Evolutionary conservation across 768 basidiomycete species (phyloP), one percentile per base, ranked within the genome.

Genomic region (Pleurotus sapidus): DNA sequence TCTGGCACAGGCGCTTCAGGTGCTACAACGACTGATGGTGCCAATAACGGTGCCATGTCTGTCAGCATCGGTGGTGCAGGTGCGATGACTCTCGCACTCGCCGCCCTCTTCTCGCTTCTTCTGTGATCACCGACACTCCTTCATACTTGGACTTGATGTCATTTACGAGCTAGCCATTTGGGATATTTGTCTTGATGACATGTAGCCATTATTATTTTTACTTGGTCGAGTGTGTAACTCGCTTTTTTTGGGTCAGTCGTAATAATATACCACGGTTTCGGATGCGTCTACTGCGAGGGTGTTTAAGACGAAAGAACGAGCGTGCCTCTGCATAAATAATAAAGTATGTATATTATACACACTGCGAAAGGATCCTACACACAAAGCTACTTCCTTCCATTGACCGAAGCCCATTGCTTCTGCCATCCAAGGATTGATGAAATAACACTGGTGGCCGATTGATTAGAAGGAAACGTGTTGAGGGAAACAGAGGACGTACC

Each of bases 361-460:
- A 34, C 9, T 34, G 11, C 2, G 9, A 14, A 45, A 45, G 42
- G 6, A 45, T 15, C 9, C 30, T 34, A 34, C 30, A 11, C 30
- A 4, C 4, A 45, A 45, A 45, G 42, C 42, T 53, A 74, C 61
- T 75, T 77, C 64, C 79, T 81, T 40, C 71, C 70, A 49, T 74
- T 74, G 23, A 86, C 79, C 42, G 77, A 72, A 42, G 72, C 61
- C 89, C 89, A 91, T 58, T 91, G 88, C 49, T 82, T 75, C 57
- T 82, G 82, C 27, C 82, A 72, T 27, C 88, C 88, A 73, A 93
- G 79, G 45, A 89, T 51, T 3, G 91, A 92, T 5, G 89, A 84
- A 57, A 87, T 75, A 55, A 90, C 63, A 59, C 91, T 93, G 61
- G 6, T 51, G 48, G 15, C 42, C n/a, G 24, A 47, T 54, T 24